phyloP scores from a whole-genome alignment of 139 green algal genomes.

The Deuterostichococcus epilithicus region DNA sequence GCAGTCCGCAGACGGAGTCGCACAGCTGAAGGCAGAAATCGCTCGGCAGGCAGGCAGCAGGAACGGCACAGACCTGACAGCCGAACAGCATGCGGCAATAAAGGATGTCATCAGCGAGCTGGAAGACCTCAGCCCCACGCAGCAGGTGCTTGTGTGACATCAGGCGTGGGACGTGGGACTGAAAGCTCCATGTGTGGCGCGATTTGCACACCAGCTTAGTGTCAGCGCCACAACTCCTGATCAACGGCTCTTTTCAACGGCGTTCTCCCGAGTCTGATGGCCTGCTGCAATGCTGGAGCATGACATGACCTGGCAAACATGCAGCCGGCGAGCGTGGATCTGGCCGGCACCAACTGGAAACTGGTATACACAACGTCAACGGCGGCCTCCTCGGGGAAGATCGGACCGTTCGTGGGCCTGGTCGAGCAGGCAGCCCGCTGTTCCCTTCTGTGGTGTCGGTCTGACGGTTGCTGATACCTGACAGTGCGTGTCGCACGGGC shows the following conservation, averaged over 20 bases:
- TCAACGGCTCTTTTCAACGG: too few relatives aligned
- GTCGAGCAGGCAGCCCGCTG: slow-evolving; percentile 21
- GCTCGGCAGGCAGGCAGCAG: background rate
- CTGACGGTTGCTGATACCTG: background rate
- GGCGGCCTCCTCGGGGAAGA: slow-evolving; percentile 18
- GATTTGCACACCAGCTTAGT: too few relatives aligned
- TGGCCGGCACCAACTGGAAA: slow-evolving; percentile 17
- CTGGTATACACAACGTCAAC: slow-evolving; percentile 20
- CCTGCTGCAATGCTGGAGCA: too few relatives aligned
- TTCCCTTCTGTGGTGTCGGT: background rate
- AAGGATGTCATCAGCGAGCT: slow-evolving; percentile 6
- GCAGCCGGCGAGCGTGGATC: slow-evolving; percentile 13
- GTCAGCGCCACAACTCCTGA: too few relatives aligned
- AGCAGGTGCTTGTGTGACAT: background rate
- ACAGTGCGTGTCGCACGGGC: background rate
- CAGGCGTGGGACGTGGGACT: too few relatives aligned
- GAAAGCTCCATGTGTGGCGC: too few relatives aligned
- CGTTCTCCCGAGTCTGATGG: too few relatives aligned
- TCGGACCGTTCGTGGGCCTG: slow-evolving; percentile 31
- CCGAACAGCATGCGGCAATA: background rate
- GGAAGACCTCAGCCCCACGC: background rate
- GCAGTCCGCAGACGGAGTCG: background rate
- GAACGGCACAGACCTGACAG: background rate
- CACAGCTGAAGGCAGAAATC: background rate
- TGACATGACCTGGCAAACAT: background rate